Conservation (phyloP, 73 alveolate species). For the Tetrahymena malaccensis region DNA sequence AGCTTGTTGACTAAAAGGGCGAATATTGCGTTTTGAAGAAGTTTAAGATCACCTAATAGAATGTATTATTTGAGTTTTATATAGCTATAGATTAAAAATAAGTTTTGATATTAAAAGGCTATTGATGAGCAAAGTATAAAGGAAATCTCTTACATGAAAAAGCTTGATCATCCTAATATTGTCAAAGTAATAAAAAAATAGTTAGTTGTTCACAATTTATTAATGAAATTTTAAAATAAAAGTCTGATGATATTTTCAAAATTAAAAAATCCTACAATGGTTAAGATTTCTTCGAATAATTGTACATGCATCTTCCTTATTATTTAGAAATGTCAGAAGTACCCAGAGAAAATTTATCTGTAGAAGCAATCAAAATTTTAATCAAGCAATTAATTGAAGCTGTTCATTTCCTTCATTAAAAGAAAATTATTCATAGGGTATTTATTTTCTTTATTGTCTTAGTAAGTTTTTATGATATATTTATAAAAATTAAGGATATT, state of each 20-base stretch:
- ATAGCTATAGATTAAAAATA: neutral
- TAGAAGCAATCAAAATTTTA: conserved; percentile 3
- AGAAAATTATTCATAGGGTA: conserved; percentile 28
- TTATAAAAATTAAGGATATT: neutral
- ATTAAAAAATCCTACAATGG: neutral
- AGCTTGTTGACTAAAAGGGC: neutral
- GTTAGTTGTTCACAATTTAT: neutral
- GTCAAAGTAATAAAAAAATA: neutral
- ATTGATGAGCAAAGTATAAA: neutral
- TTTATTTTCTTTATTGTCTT: neutral
- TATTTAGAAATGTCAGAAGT: neutral
- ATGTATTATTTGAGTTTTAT: neutral
- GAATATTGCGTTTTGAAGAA: neutral
- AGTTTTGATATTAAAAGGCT: neutral
- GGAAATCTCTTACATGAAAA: neutral
- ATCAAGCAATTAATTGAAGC: conserved; percentile 21
- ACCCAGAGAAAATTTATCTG: neutral
- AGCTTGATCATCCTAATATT: neutral
- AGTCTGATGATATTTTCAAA: neutral
- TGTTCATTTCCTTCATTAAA: conserved; percentile 11
- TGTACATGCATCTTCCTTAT: neutral
- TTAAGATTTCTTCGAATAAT: neutral
- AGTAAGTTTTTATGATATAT: neutral
- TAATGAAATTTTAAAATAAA: neutral
- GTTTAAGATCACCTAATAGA: neutral